Percentiles rank a stretch among this genome's conserved stretches.
phyloP scores from a whole-genome alignment of 371 early-diverging fungal genomes.

The Zychaea mexicana region DNA sequence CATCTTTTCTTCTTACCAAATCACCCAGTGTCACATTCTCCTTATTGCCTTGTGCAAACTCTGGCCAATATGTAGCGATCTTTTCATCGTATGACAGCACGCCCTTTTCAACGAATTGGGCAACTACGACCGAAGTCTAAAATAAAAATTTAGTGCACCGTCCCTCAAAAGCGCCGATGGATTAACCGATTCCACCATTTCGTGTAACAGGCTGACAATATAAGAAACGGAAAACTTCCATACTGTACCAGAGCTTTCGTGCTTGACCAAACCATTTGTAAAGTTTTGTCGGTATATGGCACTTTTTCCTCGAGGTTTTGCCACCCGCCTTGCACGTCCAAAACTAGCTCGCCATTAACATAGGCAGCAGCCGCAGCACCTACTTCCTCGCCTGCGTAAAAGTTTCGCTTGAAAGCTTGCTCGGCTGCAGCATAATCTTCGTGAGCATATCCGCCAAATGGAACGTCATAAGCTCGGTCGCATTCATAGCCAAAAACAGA shows the following conservation, averaged over 20 bases:
- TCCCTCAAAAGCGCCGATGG: neutral
- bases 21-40: constrained; percentile 66
- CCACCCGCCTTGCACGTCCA: constrained; percentile 71
- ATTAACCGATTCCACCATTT: too few relatives aligned
- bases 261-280: constrained; percentile 70
- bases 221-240: neutral
- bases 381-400: constrained; percentile 43
- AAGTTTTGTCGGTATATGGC: constrained; percentile 52
- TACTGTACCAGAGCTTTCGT: constrained; percentile 60
- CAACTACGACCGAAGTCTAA: constrained; percentile 54
- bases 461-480: neutral
- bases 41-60: constrained; percentile 75
- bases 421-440: constrained; percentile 33
- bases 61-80: constrained; percentile 74
- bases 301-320: constrained; percentile 41
- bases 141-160: too few relatives aligned
- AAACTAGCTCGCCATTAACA: constrained; percentile 59
- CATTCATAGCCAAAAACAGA: neutral
- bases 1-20: constrained; percentile 26
- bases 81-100: constrained; percentile 52
- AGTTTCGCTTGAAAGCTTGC: constrained; percentile 29
- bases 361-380: constrained; percentile 57
- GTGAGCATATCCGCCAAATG: constrained; percentile 24
- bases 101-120: constrained; percentile 63
- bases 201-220: too few relatives aligned